Evolutionary conservation across 495 filamentous ascomycete species (phyloP), one percentile per base, ranked within the genome.

Genomic region (Penicillium samsonianum): DNA sequence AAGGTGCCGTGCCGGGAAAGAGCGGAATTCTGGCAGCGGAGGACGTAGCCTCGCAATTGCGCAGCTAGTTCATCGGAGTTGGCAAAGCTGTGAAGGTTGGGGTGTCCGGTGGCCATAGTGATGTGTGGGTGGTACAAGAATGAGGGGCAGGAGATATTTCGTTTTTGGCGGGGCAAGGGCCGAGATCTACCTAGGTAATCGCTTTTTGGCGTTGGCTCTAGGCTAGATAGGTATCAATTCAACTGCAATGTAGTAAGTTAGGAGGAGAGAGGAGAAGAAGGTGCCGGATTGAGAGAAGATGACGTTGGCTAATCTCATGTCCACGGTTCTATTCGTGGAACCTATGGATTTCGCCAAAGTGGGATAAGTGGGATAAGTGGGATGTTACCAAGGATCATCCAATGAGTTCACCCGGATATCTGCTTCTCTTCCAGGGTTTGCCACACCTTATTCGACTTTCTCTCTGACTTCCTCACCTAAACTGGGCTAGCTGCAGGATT

Each of bases 41-140:
- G 78, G 57, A 98, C 77, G 72, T 95, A 98, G 60, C 82, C 77
- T 63, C 91, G 85, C 53, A 98, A 83, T 64, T 85, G 82, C 20
- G 79, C 69, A 19, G 91, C 90, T 49, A 98, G 86, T 8, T 83
- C 75, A 54, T 85, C 82, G 57, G 79, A 73, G 71, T 80, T 78
- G 46, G 79, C 69, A 73, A 93, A 98, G 57, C 89, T 84, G 80
- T 90, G 95, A 63, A 98, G 87, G 64, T 90, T 92, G 57, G 91
- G 89, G 67, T 89, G 84, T 61, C 66, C 49, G 55, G 65, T 63
- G 30, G 75, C 58, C 76, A 79, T 84, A 65, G 46, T 72, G 42
- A 19, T 38, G 38, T 23, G 47, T 42, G 40, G 46, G 26, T 49
- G 50, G 33, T 12, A 50, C 33, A 50, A 47, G 19, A 42, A 35